Evolutionary conservation across 2,329 filamentous ascomycete genomes (phyloP), one percentile per base, ranked within the genome.

Genomic region (Pseudogymnoascus sp.): DNA sequence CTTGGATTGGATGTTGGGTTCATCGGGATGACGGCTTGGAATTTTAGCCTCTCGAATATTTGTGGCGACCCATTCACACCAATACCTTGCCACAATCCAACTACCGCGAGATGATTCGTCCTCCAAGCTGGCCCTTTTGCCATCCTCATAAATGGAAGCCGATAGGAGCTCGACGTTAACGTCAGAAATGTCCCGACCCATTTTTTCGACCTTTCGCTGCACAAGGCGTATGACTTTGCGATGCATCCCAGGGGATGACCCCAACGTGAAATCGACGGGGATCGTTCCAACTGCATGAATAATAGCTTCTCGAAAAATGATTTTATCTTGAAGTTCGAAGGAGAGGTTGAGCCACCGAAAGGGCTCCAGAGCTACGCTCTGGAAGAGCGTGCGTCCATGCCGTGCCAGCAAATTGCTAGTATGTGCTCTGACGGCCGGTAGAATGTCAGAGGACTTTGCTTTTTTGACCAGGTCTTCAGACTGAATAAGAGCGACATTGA

Each of bases 31-130:
- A 58, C 31, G 33, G 7, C 5, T n/a, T 40, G 24, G 26, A 13
- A 37, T 47, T 29, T 4, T 9, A 2, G 41, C 41, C 24, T 29
- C 6, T 5, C 0, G 2, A 6, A 65, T n/a, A 1, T 41, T 58
- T 2, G 31, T 31, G n/a, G 9, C 15, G 47, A 69, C 66, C 68
- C 68, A 70, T 37, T 70, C 66, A 4, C 64, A 63, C 68, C 68
- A 71, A 4, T 63, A 24, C 26, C 65, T 63, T 4, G 64, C 64
- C 7, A 68, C 35, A 26, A 64, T 36, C 63, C 66, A 69, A 1
- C 63, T 47, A n/a, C 64, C 60, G n/a, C 58, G n/a, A 8, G 41
- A 26, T 4, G 5, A n/a, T 13, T 29, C 31, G 3, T 31, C 4
- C 9, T 3, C 10, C 24, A 31, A 50, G 5, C 35, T 37, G 35